Evolutionary conservation across 306 rosid genomes (phyloP).

Genomic region (Medicago arabica): DNA sequence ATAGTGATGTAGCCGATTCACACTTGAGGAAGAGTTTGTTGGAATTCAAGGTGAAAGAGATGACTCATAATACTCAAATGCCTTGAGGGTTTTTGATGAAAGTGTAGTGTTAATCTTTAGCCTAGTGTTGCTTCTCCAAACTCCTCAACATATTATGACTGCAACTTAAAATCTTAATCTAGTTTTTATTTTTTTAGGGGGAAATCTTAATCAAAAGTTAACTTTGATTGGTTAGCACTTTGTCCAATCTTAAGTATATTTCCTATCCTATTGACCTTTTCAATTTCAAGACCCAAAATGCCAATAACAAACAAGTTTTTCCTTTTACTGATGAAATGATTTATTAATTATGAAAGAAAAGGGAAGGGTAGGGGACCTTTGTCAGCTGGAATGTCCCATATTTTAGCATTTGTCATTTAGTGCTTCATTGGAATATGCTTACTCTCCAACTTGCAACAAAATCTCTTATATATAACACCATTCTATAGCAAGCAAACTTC

Average conservation of each 20-base stretch:
- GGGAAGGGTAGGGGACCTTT: no score
- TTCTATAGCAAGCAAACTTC: background rate
- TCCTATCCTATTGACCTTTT: slow-evolving; percentile 5
- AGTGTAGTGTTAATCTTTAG: no score
- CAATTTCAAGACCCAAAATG: background rate
- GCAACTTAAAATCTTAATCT: background rate
- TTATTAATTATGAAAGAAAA: slow-evolving; percentile 30
- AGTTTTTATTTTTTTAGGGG: no score
- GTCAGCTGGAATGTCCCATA: background rate
- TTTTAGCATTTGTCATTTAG: slow-evolving; percentile 38
- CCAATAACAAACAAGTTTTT: slow-evolving; percentile 6
- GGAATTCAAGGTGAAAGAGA: no score
- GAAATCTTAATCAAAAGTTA: slow-evolving; percentile 3
- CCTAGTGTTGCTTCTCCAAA: no score
- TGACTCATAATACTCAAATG: no score
- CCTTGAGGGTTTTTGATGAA: no score
- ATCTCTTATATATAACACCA: slow-evolving; percentile 38
- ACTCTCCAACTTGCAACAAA: slow-evolving; percentile 50
- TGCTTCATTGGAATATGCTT: slow-evolving; percentile 23
- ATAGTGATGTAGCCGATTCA: no score
- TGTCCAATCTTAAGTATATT: background rate
- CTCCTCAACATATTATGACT: background rate
- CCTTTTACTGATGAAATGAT: slow-evolving; percentile 25
- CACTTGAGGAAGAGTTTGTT: no score
- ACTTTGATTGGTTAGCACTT: slow-evolving; percentile 11